A percentile compares a stretch with the other conserved stretches of the same genome.
Conservation (phyloP, 345 rosid genomes). For the Kernera saxatilis region DNA sequence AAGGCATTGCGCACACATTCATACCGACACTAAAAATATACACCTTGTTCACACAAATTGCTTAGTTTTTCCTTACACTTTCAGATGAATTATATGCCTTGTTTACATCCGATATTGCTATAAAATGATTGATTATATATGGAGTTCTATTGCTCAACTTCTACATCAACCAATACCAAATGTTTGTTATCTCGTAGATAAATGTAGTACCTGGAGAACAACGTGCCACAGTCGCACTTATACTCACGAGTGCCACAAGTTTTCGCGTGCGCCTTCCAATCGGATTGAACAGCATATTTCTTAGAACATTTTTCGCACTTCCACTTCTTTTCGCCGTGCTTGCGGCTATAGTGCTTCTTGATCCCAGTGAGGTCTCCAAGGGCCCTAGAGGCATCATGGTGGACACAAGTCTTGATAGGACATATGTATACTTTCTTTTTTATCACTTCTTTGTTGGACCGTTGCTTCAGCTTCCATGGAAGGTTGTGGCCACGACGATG, state of each 20-base stretch:
- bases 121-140: neutral
- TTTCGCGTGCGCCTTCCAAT: constrained; percentile 95
- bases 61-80: neutral
- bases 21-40: constrained; percentile 7
- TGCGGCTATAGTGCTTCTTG: constrained; percentile 88
- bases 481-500: constrained; percentile 95
- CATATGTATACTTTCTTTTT: constrained; percentile 85
- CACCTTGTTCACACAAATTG: neutral
- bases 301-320: constrained; percentile 96
- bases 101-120: neutral
- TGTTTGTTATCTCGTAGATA: neutral
- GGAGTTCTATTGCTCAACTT: neutral
- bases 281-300: constrained; percentile 95
- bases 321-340: constrained; percentile 97
- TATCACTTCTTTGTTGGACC: constrained; percentile 56
- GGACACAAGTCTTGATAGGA: constrained; percentile 89
- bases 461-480: constrained; percentile 91
- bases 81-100: neutral
- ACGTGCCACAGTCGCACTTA: constrained; percentile 91
- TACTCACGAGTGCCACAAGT: constrained; percentile 97
- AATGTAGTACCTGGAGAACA: constrained; percentile 72
- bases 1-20: constrained; percentile 14
- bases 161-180: neutral
- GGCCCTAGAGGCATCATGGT: constrained; percentile 80
- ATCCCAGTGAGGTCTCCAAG: constrained; percentile 96